phyloP scores from a whole-genome alignment of 2,329 filamentous ascomycete species.

The Hortaea werneckii region DNA sequence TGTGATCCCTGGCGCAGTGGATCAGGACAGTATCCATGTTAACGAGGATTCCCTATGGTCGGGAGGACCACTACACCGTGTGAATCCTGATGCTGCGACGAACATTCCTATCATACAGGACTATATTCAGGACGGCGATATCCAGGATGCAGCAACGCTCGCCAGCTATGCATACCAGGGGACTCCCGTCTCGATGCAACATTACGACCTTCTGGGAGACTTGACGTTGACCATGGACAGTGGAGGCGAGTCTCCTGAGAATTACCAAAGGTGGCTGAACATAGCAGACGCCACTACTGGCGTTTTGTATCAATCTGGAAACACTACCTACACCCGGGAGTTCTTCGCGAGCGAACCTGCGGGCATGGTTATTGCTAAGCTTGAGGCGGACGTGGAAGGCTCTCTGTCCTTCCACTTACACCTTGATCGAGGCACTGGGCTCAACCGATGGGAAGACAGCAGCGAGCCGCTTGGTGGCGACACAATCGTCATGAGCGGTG shows the following conservation, averaged over 20 bases:
- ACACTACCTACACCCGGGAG: constrained; percentile 2
- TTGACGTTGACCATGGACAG: too few species aligned
- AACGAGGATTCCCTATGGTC: constrained; percentile 9
- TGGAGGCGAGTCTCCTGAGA: too few species aligned
- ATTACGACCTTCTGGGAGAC: neutral
- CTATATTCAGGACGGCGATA: neutral
- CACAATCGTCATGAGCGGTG: constrained; percentile 2
- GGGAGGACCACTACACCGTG: constrained; percentile 2
- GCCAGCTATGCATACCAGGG: constrained; percentile 1
- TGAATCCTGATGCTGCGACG: constrained; percentile 4
- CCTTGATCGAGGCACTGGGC: neutral
- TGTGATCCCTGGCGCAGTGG: constrained; percentile 3
- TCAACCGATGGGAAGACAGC: constrained; percentile 3
- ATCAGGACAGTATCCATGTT: constrained; percentile 3
- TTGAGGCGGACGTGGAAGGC: neutral
- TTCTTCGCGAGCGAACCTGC: constrained; percentile 2
- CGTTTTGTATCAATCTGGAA: constrained; percentile 1
- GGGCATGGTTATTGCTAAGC: neutral
- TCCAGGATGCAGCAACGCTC: constrained; percentile 4
- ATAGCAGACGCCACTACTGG: constrained; percentile 1
- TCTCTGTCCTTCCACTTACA: neutral
- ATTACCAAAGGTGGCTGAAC: neutral
- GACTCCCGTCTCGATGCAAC: neutral
- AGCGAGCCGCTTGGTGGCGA: neutral
- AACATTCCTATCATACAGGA: constrained; percentile 1